Conservation (phyloP, 2,329 filamentous ascomycete species). For the Fusarium sp. region DNA sequence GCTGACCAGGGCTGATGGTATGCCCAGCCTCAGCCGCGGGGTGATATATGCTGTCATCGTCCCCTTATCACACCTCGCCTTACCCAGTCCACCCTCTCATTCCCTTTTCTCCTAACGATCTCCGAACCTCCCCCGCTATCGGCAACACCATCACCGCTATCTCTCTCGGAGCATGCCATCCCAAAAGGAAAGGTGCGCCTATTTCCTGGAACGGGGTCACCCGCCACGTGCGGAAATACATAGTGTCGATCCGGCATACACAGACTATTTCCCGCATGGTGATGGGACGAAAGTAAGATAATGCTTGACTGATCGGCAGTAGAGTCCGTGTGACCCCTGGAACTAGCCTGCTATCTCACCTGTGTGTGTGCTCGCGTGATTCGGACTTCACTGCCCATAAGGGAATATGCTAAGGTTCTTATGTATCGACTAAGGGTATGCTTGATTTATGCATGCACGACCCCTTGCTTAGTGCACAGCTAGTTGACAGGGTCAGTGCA, state of each 20-base stretch:
- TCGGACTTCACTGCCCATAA: constrained; percentile 29
- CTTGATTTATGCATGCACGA: constrained; percentile 34
- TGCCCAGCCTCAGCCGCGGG: constrained; percentile 7
- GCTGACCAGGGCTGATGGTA: neutral
- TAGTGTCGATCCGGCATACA: constrained; percentile 20
- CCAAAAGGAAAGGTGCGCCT: constrained; percentile 12
- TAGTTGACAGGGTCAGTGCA: constrained; percentile 5
- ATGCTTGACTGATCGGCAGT: constrained; percentile 14
- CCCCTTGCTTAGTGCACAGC: constrained; percentile 19
- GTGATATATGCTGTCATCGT: constrained; percentile 18
- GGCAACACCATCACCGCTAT: constrained; percentile 14
- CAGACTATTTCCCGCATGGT: neutral
- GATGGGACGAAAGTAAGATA: constrained; percentile 11
- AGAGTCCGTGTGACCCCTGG: constrained; percentile 19
- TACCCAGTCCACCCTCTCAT: constrained; percentile 21
- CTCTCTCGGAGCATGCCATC: constrained; percentile 9
- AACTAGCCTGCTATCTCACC: neutral
- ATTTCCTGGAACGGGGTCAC: neutral
- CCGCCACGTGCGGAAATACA: constrained; percentile 2
- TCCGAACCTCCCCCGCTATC: constrained; percentile 17
- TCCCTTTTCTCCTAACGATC: constrained; percentile 26
- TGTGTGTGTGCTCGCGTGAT: constrained; percentile 22
- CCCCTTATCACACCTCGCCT: constrained; percentile 17
- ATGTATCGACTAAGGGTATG: constrained; percentile 33
- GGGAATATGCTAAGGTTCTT: constrained; percentile 31